phyloP scores from a whole-genome alignment of 1,139 yeast genomes.

The Pichia cactophila region DNA sequence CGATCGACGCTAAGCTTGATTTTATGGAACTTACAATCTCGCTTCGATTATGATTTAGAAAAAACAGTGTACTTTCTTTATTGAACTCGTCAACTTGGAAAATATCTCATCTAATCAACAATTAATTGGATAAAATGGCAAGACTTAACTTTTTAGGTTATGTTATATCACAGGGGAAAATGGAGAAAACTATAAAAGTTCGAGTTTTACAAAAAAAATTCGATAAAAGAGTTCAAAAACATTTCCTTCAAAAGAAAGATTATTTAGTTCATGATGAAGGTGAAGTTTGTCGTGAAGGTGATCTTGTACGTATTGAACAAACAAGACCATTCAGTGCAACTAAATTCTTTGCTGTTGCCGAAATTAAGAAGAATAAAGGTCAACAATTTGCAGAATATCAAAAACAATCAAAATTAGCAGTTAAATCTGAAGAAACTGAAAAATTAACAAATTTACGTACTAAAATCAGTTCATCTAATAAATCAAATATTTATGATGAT shows the following conservation, averaged over 20 bases:
- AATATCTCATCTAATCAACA: neutral
- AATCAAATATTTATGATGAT: slow-evolving; percentile 38
- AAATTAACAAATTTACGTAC: slow-evolving; percentile 43
- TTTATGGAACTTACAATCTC: no score
- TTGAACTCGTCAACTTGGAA: no score
- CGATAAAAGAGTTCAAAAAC: slow-evolving; percentile 67
- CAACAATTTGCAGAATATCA: slow-evolving; percentile 82
- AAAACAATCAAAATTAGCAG: slow-evolving; percentile 60
- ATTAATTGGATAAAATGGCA: slow-evolving; percentile 46
- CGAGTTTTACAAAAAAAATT: slow-evolving; percentile 69
- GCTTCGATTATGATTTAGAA: no score
- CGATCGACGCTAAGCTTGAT: no score
- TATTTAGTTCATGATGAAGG: slow-evolving; percentile 93
- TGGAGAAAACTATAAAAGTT: slow-evolving; percentile 93
- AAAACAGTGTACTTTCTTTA: no score
- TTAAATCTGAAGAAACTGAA: slow-evolving; percentile 51
- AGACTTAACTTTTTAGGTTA: slow-evolving; percentile 87
- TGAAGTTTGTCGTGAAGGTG: slow-evolving; percentile 88
- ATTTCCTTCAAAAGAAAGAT: slow-evolving; percentile 71
- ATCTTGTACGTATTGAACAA: slow-evolving; percentile 85
- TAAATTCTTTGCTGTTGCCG: slow-evolving; percentile 90
- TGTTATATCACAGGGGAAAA: slow-evolving; percentile 91
- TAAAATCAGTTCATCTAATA: slow-evolving; percentile 36
- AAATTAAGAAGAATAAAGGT: slow-evolving; percentile 82
- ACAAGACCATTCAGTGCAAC: slow-evolving; percentile 79